A percentile compares a stretch with the other conserved stretches of the same genome.
phyloP scores from a whole-genome alignment of 257 asterid genomes.

The Nyctanthes arbortristis region DNA sequence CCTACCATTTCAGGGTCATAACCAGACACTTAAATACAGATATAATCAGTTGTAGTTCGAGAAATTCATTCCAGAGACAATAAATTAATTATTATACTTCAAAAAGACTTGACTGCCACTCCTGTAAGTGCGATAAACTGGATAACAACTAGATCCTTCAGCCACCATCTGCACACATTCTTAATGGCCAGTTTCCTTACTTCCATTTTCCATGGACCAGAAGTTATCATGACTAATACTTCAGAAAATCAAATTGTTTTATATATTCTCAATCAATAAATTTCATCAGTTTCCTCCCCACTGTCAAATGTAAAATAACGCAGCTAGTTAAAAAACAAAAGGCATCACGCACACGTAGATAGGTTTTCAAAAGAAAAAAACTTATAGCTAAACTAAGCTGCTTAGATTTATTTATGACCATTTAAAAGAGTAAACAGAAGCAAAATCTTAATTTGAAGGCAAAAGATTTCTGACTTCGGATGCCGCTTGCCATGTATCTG shows the following conservation, averaged over 20 bases:
- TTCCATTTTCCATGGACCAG: neutral
- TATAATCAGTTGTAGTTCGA: neutral
- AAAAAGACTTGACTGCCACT: neutral
- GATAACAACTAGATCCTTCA: neutral
- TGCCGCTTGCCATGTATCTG: conserved; percentile 50
- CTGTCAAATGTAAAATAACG: too few relatives aligned
- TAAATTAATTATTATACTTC: neutral
- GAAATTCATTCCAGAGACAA: neutral
- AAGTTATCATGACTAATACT: too few relatives aligned
- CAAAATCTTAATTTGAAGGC: neutral
- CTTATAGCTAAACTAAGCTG: too few relatives aligned
- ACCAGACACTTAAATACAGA: neutral
- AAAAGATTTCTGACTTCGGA: conserved; percentile 69
- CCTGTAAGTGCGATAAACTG: neutral
- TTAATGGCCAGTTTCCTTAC: neutral
- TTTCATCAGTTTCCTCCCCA: too few relatives aligned
- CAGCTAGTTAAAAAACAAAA: too few relatives aligned
- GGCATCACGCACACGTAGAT: too few relatives aligned
- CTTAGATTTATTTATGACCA: too few relatives aligned
- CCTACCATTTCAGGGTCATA: neutral
- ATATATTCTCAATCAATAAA: too few relatives aligned
- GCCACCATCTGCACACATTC: neutral
- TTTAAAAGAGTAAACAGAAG: conserved; percentile 14
- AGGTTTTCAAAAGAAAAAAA: too few relatives aligned
- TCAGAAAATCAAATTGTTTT: too few relatives aligned